A percentile compares a stretch with the other conserved stretches of the same genome.
Evolutionary conservation across 306 rosid genomes (phyloP).

Genomic region (Sicyos baderoa): DNA sequence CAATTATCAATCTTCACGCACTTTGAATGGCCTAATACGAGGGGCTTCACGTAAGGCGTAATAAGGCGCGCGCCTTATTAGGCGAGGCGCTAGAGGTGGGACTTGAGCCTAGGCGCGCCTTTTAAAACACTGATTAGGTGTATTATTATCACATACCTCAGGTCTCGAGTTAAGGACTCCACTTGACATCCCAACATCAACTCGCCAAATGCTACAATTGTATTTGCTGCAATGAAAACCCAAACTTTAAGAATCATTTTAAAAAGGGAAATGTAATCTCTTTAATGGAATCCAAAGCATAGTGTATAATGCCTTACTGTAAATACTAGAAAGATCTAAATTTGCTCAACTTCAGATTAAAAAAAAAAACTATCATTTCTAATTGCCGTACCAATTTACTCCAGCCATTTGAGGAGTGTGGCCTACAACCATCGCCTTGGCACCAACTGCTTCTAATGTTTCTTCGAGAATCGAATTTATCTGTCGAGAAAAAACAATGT

Average conservation of each 20-base stretch:
- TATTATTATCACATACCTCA: slow-evolving; percentile 49
- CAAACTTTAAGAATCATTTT: background rate
- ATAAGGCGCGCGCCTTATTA: no score
- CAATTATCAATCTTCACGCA: no score
- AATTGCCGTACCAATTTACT: slow-evolving; percentile 61
- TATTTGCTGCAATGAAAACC: slow-evolving; percentile 52
- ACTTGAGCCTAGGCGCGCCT: no score
- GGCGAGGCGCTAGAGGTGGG: no score
- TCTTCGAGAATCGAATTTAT: slow-evolving; percentile 61
- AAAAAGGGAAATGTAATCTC: background rate
- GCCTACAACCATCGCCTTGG: slow-evolving; percentile 93
- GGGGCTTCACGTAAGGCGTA: no score
- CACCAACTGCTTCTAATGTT: slow-evolving; percentile 75
- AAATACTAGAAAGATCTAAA: background rate
- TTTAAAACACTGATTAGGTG: no score
- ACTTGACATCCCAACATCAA: slow-evolving; percentile 96
- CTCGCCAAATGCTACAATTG: slow-evolving; percentile 90
- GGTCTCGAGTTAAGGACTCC: slow-evolving; percentile 91
- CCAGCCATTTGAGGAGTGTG: slow-evolving; percentile 93
- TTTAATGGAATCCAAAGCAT: background rate
- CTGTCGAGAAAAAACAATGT: slow-evolving; percentile 27
- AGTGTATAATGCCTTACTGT: background rate
- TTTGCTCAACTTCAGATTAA: background rate
- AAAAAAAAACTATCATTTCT: background rate
- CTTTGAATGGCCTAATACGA: no score